These are phyloP conservation scores for Tagetes patula DNA, from an alignment of 129 eudicot species.

Conservation along the genomic window DNA sequence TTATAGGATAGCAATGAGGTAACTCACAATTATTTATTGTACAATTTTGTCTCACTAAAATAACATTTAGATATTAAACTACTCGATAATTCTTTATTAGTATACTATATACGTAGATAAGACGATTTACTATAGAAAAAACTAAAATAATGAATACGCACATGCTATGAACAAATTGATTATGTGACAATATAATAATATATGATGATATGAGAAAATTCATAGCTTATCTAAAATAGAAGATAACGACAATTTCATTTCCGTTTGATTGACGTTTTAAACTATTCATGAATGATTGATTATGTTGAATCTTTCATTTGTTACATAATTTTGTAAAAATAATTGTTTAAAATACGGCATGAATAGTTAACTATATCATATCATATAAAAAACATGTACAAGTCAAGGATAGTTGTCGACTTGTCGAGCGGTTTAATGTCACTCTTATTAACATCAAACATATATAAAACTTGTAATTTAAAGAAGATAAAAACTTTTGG, in stretches of 20 bases:
- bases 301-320: neutral
- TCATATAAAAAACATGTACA: neutral
- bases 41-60: too few relatives aligned
- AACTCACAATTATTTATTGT: too few relatives aligned
- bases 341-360: neutral
- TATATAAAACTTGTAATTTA: neutral
- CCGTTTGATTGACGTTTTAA: slow-evolving; percentile 1
- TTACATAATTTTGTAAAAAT: neutral
- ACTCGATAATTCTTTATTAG: too few relatives aligned
- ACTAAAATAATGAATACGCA: neutral
- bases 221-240: neutral
- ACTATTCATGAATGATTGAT: neutral
- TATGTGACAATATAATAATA: neutral
- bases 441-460: neutral
- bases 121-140: neutral
- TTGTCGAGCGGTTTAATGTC: neutral
- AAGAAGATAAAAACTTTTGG: neutral
- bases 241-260: slow-evolving; percentile 1
- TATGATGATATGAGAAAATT: too few relatives aligned
- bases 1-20: too few relatives aligned
- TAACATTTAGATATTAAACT: too few relatives aligned
- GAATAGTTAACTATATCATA: neutral
- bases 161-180: neutral
- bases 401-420: neutral
- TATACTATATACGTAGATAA: neutral